Evolutionary conservation across 2,329 filamentous ascomycete species (phyloP), one percentile per base, ranked within the genome.

Genomic region (Diaporthe humulicola): DNA sequence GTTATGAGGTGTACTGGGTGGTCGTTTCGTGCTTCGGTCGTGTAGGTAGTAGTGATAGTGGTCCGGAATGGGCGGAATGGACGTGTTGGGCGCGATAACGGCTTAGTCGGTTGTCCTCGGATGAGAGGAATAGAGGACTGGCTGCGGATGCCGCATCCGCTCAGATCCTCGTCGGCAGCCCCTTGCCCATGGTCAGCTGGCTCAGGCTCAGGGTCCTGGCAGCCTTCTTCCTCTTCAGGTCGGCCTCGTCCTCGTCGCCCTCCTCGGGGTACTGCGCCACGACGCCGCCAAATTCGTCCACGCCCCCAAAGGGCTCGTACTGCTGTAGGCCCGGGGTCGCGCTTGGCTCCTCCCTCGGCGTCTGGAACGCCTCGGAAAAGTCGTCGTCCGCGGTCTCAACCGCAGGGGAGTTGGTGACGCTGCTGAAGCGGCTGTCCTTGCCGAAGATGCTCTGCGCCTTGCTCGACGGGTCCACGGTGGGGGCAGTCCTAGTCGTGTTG

Each of bases 171-270:
- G 74, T 82, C 61, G 77, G 78, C 70, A 78, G 75, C 22, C 82
- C 81, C 78, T 84, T 85, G 56, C 83, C 84, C 77, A 89, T 83
- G 1, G 90, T 92, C 78, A 92, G 81, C 79, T 91, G 90, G 75
- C 90, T 90, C 15, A 93, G 85, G 38, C 90, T 94, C 79, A 95
- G 86, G 57, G 91, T 93, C 77, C 90, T 89, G 30, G 90, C 90
- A 1, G 91, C 90, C 80, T 85, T 90, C 76, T 89, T 88, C 69
- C 83, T 82, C 60, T 81, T 83, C 28, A 82, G 78, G n/a, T 80
- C 78, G 19, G 54, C 76, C n/a, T 73, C 78, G 19, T 67, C 66
- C 15, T 75, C 75, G 45, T 76, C 75, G 14, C 83, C 82, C 67
- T 84, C 83, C 28, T 84, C 84, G 36, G 84, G 84, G 33, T 79